Evolutionary conservation across 768 basidiomycete genomes (phyloP).

Genomic region (Tremella fuciformis): DNA sequence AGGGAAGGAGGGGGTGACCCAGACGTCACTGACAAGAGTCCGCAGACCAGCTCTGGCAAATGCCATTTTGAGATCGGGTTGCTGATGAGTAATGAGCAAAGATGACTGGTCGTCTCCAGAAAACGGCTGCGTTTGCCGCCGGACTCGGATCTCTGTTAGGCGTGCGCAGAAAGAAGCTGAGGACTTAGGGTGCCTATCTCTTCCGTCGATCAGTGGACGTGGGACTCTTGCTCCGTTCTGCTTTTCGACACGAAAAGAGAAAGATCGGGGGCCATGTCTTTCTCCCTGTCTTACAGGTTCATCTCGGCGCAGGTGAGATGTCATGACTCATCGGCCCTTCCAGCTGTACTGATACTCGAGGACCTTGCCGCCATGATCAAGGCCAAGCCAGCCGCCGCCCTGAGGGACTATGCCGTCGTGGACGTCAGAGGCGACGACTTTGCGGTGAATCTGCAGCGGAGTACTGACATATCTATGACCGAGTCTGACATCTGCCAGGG

Average conservation of each 20-base stretch:
- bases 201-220: too few relatives aligned
- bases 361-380: slow-evolving; percentile 48
- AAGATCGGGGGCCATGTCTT: slow-evolving; percentile 27
- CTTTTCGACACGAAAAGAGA: too few relatives aligned
- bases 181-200: too few relatives aligned
- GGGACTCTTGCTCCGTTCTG: too few relatives aligned
- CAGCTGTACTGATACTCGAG: slow-evolving; percentile 18
- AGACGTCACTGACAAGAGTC: slow-evolving; percentile 37
- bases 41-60: slow-evolving; percentile 47
- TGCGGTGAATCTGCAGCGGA: slow-evolving; percentile 23
- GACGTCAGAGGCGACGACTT: slow-evolving; percentile 51
- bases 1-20: slow-evolving; percentile 6
- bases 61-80: slow-evolving; percentile 26
- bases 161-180: too few relatives aligned
- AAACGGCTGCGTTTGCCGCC: background rate
- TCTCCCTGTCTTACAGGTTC: slow-evolving; percentile 41
- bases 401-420: slow-evolving; percentile 38
- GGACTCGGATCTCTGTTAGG: too few relatives aligned
- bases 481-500: slow-evolving; percentile 25
- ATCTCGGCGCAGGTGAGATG: slow-evolving; percentile 40
- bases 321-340: background rate
- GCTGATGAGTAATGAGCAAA: background rate
- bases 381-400: slow-evolving; percentile 18
- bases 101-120: background rate
- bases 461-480: background rate